Evolutionary conservation across 805 yeast species (phyloP), one percentile per base, ranked within the genome.

Genomic region (Nakazawaea wyomingensis): DNA sequence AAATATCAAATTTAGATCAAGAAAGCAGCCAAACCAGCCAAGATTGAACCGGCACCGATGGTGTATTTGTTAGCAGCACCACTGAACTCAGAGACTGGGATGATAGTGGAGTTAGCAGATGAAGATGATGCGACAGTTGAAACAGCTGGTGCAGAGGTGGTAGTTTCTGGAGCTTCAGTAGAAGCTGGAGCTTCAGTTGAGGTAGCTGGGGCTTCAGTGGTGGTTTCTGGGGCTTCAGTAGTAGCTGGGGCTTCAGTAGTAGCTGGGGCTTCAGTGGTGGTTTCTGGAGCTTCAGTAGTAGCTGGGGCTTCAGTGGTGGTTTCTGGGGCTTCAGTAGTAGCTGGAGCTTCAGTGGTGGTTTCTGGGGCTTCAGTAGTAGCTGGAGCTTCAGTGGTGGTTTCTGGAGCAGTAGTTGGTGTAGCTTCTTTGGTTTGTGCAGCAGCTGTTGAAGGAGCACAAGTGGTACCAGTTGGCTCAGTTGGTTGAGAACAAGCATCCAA

Each of bases 381-480:
- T 8, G 51, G 7, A 9, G 50, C 31, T n/a, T 51, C 29, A 9
- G 48, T 44, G 13, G 57, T 26, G 16, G 55, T 38, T n/a, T 34
- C 19, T 11, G 48, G 10, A n/a, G 53, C 39, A n/a, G 48, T 18
- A 8, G 49, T 28, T 34, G 45, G 20, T n/a, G 52, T 19, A 13
- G 50, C 33, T 24, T 48, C 17, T 26, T 54, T 43, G 17, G 54
- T 31, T 7, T 53, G 13, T 26, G 52, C 27, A 31, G 57, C 50
- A 4, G 46, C 22, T 14, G 29, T 28, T 16, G 43, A 17, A 11
- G 44, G 14, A 1, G 35, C 29, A 50, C 55, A 51, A 14, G 39
- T 32, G 10, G 64, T 61, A 53, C 66, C 69, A 28, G 69, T 64
- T 55, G 69, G 69, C 44, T 54, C 58, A n/a, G 68, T 62, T 13